phyloP scores from a whole-genome alignment of 345 rosid genomes.

The Clarkia xantiana region DNA sequence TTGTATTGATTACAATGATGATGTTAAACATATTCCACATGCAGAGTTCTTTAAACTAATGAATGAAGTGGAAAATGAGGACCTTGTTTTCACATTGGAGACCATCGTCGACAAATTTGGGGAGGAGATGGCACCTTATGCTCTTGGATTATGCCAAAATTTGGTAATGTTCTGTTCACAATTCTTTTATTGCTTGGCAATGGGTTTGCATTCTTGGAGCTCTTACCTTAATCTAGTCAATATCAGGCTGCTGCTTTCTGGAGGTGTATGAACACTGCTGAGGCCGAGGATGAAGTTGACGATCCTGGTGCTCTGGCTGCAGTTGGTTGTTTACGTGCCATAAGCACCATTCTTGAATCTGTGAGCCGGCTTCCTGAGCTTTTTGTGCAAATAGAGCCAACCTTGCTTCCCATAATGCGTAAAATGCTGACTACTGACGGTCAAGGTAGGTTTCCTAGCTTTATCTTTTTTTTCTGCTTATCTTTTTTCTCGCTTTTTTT shows the following conservation, averaged over 20 bases:
- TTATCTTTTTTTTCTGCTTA: too few relatives aligned
- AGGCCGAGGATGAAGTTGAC: conserved; percentile 67
- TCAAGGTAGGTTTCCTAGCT: conserved; percentile 39
- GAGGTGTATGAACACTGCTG: conserved; percentile 88
- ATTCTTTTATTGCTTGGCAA: too few relatives aligned
- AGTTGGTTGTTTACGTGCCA: conserved; percentile 92
- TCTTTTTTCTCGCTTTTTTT: conserved; percentile 1
- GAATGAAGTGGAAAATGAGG: conserved; percentile 99
- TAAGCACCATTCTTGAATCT: conserved; percentile 90
- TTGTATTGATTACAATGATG: not conserved
- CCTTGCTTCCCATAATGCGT: conserved; percentile 80
- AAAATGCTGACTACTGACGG: conserved; percentile 96
- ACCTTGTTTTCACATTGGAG: conserved; percentile 79
- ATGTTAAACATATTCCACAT: conserved; percentile 6
- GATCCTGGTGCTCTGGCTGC: conserved; percentile 95
- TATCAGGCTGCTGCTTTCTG: conserved; percentile 87
- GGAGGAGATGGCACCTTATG: conserved; percentile 95
- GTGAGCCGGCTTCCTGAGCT: conserved; percentile 86
- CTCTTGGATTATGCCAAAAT: conserved; percentile 87
- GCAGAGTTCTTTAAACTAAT: conserved; percentile 93
- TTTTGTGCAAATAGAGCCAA: conserved; percentile 78
- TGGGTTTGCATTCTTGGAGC: not conserved
- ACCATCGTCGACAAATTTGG: conserved; percentile 92
- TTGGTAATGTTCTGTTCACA: conserved; percentile 33
- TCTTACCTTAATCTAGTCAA: conserved; percentile 3